phyloP scores from a whole-genome alignment of 352 stramenopile genomes.

The Phytopythium ostracodes region DNA sequence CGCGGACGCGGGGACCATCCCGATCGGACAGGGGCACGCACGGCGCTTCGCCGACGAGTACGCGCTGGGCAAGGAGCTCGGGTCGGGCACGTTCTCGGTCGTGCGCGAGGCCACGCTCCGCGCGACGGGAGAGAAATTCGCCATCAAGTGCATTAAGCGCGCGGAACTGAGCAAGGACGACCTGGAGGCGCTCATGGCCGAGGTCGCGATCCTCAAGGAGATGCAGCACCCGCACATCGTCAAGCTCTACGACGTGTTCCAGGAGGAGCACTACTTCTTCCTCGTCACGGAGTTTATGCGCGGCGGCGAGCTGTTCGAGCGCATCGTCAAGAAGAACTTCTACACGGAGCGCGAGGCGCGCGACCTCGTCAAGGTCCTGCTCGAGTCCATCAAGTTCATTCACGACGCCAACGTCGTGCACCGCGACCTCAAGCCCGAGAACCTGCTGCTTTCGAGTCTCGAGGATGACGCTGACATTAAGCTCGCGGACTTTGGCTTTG shows the following conservation, averaged over 20 bases:
- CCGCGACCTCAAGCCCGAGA: conserved; percentile 84
- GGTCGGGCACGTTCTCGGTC: conserved; percentile 66
- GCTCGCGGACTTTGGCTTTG: conserved; percentile 80
- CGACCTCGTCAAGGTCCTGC: conserved; percentile 73
- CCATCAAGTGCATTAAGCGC: conserved; percentile 89
- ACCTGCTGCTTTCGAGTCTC: conserved; percentile 67
- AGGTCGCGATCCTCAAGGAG: conserved; percentile 73
- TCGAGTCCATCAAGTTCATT: conserved; percentile 82
- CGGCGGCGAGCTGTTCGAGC: conserved; percentile 81
- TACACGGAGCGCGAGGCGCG: conserved; percentile 79
- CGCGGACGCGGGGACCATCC: conserved; percentile 27
- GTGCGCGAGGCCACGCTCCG: conserved; percentile 58
- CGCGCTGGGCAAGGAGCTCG: conserved; percentile 62
- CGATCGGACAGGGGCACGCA: conserved; percentile 16
- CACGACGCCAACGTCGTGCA: conserved; percentile 84
- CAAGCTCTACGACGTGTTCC: conserved; percentile 88
- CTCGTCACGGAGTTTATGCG: conserved; percentile 97
- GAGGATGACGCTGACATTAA: conserved; percentile 82
- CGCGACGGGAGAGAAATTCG: conserved; percentile 38
- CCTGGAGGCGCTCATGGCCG: conserved; percentile 70
- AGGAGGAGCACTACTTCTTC: conserved; percentile 93
- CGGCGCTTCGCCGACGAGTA: conserved; percentile 64
- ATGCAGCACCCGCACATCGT: conserved; percentile 90
- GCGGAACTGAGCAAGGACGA: conserved; percentile 59
- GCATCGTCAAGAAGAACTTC: conserved; percentile 86